Evolutionary conservation across 2,329 filamentous ascomycete species (phyloP).

Genomic region (Colletotrichum viniferum): DNA sequence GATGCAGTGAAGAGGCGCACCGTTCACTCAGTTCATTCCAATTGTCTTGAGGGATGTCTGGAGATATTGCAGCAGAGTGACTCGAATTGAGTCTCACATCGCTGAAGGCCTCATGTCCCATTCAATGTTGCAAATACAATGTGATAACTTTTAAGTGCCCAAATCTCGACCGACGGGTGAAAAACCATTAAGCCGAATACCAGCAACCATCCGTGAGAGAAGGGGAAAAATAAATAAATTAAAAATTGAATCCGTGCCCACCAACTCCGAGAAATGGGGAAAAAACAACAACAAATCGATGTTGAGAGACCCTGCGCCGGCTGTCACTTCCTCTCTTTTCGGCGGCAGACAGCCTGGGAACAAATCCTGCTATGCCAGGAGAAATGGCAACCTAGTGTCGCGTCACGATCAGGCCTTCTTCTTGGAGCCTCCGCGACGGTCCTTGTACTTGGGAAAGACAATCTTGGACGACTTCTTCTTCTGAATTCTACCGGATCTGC

Average conservation of each 20-base stretch:
- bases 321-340: not conserved
- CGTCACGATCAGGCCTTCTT: slow-evolving; percentile 36
- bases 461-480: slow-evolving; percentile 64
- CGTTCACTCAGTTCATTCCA: not conserved
- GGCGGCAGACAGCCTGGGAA: not conserved
- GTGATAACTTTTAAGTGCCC: not conserved
- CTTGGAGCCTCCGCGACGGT: slow-evolving; percentile 45
- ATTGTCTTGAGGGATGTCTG: not conserved
- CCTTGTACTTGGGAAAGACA: slow-evolving; percentile 64
- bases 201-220: not conserved
- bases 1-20: not conserved
- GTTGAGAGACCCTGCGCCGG: not conserved
- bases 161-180: not conserved
- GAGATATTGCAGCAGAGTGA: not conserved
- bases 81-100: not conserved
- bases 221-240: not conserved
- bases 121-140: not conserved
- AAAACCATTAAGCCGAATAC: not conserved
- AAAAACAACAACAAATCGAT: not conserved
- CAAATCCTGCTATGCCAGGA: not conserved
- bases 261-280: not conserved
- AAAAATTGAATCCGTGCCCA: not conserved
- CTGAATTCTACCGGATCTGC: slow-evolving; percentile 50
- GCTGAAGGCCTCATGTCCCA: not conserved
- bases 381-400: not conserved